These are phyloP conservation scores for Leccinum uliginosum DNA, from an alignment of 768 basidiomycete species.

Conservation along the genomic window DNA sequence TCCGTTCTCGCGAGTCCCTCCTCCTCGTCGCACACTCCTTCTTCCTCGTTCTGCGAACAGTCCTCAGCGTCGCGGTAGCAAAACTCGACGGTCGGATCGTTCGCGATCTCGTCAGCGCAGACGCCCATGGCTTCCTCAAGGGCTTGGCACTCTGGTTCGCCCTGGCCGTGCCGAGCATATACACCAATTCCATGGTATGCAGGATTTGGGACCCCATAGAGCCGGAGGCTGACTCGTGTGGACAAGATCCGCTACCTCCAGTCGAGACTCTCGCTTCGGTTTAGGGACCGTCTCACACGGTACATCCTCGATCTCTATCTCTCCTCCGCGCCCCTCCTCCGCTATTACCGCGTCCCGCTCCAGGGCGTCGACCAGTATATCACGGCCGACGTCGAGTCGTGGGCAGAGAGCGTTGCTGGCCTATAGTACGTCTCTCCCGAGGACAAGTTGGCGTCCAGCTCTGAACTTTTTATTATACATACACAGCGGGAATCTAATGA, in stretches of 20 bases:
- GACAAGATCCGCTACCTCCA: conserved; percentile 57
- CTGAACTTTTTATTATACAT: not conserved
- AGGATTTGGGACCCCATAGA: not conserved
- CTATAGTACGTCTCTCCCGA: conserved; percentile 66
- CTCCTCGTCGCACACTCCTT: conserved; percentile 74
- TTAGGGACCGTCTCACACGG: conserved; percentile 83
- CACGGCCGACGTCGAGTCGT: conserved; percentile 87
- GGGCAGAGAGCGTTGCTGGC: conserved; percentile 79
- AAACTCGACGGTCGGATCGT: conserved; percentile 88
- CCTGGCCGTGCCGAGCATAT: conserved; percentile 88
- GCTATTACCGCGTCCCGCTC: conserved; percentile 61
- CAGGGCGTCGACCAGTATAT: conserved; percentile 90
- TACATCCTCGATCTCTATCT: conserved; percentile 93
- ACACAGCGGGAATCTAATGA: conserved; percentile 83
- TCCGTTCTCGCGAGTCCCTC: conserved; percentile 62
- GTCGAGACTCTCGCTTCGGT: conserved; percentile 73
- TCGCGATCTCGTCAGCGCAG: conserved; percentile 80
- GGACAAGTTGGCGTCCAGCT: not conserved
- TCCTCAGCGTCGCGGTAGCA: conserved; percentile 86
- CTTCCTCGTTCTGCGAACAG: conserved; percentile 82
- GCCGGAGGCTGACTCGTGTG: not conserved
- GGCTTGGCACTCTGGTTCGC: conserved; percentile 88
- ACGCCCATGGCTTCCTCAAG: conserved; percentile 75
- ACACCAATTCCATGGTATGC: conserved; percentile 90
- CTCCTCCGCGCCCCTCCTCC: conserved; percentile 62